Percentiles rank a stretch among this genome's conserved stretches.
Conservation (phyloP, 768 basidiomycete genomes). For the Leccinum sublutescens region DNA sequence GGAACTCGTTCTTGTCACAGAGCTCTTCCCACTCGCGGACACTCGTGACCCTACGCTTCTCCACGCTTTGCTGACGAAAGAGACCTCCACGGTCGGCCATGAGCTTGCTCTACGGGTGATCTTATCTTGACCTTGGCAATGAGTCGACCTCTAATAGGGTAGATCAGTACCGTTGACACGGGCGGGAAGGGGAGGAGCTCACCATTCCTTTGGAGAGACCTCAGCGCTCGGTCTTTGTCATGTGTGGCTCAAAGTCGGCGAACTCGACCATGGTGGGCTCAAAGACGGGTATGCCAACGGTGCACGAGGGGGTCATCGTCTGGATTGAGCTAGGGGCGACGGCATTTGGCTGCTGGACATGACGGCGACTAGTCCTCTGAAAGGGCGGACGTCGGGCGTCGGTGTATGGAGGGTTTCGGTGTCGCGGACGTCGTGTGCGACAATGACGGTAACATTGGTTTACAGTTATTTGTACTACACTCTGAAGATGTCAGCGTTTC, state of each 20-base stretch:
- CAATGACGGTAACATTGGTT: neutral
- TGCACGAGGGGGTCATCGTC: conserved; percentile 75
- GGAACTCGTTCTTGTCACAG: conserved; percentile 68
- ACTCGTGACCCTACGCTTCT: conserved; percentile 74
- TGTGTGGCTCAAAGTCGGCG: conserved; percentile 39
- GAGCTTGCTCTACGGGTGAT: conserved; percentile 87
- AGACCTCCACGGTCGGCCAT: conserved; percentile 85
- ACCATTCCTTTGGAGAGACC: conserved; percentile 90
- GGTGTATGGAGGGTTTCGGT: neutral
- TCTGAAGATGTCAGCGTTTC: too few species aligned
- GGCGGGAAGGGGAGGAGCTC: conserved; percentile 30
- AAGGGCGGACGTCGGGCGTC: conserved; percentile 1
- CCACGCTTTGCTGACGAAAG: conserved; percentile 88
- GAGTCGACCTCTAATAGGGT: conserved; percentile 49
- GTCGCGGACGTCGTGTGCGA: conserved; percentile 13
- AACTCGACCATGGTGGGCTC: conserved; percentile 92
- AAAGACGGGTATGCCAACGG: conserved; percentile 74
- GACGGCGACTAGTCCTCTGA: conserved; percentile 2
- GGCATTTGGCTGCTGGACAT: conserved; percentile 30
- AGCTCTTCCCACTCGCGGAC: conserved; percentile 41
- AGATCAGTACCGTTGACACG: conserved; percentile 16
- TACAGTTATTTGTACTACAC: neutral
- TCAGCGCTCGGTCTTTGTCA: conserved; percentile 86
- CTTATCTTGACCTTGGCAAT: conserved; percentile 82
- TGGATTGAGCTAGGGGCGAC: conserved; percentile 40